These are phyloP conservation scores for Alternaria conjuncta DNA, from an alignment of 2,329 filamentous ascomycete genomes.

Conservation along the genomic window DNA sequence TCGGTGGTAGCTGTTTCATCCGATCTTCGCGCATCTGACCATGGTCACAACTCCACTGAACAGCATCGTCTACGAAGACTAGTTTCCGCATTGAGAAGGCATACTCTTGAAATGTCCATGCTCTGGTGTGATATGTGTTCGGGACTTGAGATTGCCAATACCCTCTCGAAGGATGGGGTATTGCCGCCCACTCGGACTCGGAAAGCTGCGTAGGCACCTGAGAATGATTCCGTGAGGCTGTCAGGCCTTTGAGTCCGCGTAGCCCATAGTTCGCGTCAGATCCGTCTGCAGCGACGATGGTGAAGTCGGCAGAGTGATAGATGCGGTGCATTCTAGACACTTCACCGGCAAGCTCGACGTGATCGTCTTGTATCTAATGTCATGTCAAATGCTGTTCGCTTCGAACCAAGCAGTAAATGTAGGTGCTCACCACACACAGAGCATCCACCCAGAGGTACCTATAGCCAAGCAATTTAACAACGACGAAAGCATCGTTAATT, in stretches of 20 bases:
- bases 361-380: background rate
- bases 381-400: background rate
- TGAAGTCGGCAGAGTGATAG: background rate
- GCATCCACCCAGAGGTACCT: background rate
- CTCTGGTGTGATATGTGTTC: background rate
- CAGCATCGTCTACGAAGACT: background rate
- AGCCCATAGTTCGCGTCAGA: background rate
- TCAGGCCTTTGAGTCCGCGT: background rate
- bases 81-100: background rate
- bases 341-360: accelerated
- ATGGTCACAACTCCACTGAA: background rate
- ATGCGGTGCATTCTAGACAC: background rate
- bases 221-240: background rate
- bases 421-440: background rate
- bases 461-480: background rate
- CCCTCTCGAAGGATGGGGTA: background rate
- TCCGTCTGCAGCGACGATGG: background rate
- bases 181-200: accelerated
- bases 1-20: background rate
- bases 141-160: background rate
- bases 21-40: background rate
- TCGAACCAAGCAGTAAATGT: background rate
- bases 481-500: background rate
- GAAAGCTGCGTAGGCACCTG: background rate
- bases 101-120: background rate